Base-by-base conservation (phyloP, 352 stramenopile species). In the Halophytophthora batemanensis region DNA sequence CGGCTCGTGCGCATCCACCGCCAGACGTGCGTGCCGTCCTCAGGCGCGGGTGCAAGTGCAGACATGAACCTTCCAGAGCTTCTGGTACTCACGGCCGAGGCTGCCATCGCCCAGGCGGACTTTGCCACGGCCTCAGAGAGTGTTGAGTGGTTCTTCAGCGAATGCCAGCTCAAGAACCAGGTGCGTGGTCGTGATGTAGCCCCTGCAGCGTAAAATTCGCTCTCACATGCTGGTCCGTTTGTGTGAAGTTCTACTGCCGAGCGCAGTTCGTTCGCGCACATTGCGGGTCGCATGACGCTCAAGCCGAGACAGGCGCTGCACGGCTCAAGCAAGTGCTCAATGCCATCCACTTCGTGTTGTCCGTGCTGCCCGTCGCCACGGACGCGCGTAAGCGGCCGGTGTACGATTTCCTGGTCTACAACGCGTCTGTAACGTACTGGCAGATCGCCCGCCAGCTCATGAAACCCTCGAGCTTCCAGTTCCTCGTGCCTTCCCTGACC, bases 351-450 rank as follows among this genome's bases (percentile, higher is more conserved):
- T 90, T 81, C 44, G 61, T 97, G 13, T 50, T 93, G 28, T 55
- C 77, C 14, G 86, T 90, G 22, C 42, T 96, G 2, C 71, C 83
- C 1, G 76, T 96, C 19, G 86, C 85, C 15, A 74, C 66, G 2
- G 70, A 90, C 18, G 51, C 63, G 1, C 66, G 56, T 15, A 82
- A 83, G 6, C 76, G 84, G 0, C 76, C 78, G 11, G 56, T 62
- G 11, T 97, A 97, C 66, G 77, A 95, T 45, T 97, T 96, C 52
- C 71, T 97, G 14, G 72, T 96, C 45, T 96, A 96, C 82, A 97
- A 97, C 47, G 83, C 83, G 11, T 95, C 82, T 0, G 74, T 96
- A 11, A 74, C 77, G 23, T 93, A 91, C 46, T 97, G 88, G 88
- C 79, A 82, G 17, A 76, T 96, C 42, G 71, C 83, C 40, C 68